Base-by-base conservation (phyloP, 768 basidiomycete species). In the Kwoniella sp. region DNA sequence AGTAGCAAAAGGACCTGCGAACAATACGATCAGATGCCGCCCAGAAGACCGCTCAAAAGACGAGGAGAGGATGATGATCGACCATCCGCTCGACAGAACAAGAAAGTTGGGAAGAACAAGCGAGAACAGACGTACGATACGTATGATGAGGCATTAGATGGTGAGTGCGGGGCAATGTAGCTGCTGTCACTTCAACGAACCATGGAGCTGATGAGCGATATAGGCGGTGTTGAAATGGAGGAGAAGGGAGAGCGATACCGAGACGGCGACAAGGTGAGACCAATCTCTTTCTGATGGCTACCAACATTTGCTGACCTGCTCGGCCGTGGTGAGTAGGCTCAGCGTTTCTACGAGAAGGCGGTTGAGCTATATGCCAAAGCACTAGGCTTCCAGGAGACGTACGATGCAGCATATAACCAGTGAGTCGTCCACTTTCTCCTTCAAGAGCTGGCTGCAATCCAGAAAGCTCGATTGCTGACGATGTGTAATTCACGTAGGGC, bases 161-260 rank as follows among this genome's bases (percentile, higher is more conserved):
- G 77, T 74, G 48, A 47, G 76, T 63, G 29, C 1, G 2, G n/a
- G n/a, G n/a, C n/a, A n/a, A n/a, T n/a, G n/a, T n/a, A n/a, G n/a
- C n/a, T n/a, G n/a, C n/a, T n/a, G n/a, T n/a, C n/a, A n/a, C n/a
- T n/a, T n/a, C n/a, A n/a, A n/a, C n/a, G n/a, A n/a, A n/a, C n/a
- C n/a, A n/a, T n/a, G n/a, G n/a, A n/a, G 54, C n/a, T 47, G 27
- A 67, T 19, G 22, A 12, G 46, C 21, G n/a, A 13, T 3, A 8
- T 36, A 77, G 79, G 73, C 9, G 79, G 73, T 12, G 77, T 80
- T 25, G 71, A 79, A 44, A 68, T 70, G 65, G 79, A 80, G 61
- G 79, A 80, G 63, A 79, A 80, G 65, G 79, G 79, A 4, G 79
- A 80, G 57, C 64, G 77, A 36, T 80, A 77, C 54, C 54, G 70